Percentiles rank a stretch among this genome's conserved stretches.
Evolutionary conservation across 768 basidiomycete species (phyloP).

Genomic region (Scleroderma bovista): DNA sequence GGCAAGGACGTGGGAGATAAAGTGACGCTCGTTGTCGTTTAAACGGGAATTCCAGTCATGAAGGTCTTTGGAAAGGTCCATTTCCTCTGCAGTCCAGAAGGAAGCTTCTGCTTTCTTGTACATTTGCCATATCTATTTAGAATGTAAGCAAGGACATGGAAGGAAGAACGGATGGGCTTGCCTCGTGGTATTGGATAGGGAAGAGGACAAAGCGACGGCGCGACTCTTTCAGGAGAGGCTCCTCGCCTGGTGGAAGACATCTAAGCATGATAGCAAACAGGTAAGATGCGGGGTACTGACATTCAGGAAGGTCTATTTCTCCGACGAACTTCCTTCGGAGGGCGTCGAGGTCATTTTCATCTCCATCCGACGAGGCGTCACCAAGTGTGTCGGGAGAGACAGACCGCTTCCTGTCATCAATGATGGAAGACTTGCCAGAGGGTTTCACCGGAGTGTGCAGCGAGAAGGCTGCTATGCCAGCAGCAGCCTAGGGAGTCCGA

Average conservation of each 20-base stretch:
- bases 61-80: constrained; percentile 84
- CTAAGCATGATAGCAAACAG: no score
- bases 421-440: background rate
- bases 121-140: constrained; percentile 80
- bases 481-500: constrained; percentile 23
- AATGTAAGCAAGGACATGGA: background rate
- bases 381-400: constrained; percentile 26
- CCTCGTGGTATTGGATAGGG: constrained; percentile 90
- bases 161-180: constrained; percentile 32
- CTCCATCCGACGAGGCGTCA: constrained; percentile 17
- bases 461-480: constrained; percentile 32
- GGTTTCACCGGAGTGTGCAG: constrained; percentile 33
- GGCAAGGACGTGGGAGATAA: constrained; percentile 88
- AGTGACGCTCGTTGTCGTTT: constrained; percentile 78
- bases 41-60: constrained; percentile 82
- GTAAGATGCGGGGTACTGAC: constrained; percentile 22
- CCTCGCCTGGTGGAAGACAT: constrained; percentile 44
- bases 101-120: constrained; percentile 95
- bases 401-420: constrained; percentile 29
- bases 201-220: constrained; percentile 85
- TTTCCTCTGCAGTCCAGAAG: constrained; percentile 92
- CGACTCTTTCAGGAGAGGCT: constrained; percentile 76
- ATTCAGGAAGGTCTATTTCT: constrained; percentile 60
- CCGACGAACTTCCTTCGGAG: constrained; percentile 58
- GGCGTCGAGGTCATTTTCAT: constrained; percentile 30